Conservation (phyloP, 441 rosid genomes). For the Heliophila coronopifolia region DNA sequence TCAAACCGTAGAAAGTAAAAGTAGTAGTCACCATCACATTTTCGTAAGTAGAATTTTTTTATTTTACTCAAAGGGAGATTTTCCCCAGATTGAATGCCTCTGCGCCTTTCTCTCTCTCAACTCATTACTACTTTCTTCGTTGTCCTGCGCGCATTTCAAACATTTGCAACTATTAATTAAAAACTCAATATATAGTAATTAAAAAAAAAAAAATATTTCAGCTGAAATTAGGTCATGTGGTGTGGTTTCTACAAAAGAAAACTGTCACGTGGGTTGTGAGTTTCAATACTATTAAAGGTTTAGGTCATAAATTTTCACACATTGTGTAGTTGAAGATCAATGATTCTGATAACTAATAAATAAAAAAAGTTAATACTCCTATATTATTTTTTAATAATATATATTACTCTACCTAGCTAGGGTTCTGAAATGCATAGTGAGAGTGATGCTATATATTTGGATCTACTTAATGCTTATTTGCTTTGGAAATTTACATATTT, state of each 20-base stretch:
- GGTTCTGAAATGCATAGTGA: conserved; percentile 20
- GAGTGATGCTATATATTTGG: conserved; percentile 20
- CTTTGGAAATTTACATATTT: conserved; percentile 9
- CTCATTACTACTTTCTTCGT: conserved; percentile 49
- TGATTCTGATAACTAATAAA: no score
- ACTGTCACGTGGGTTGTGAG: conserved; percentile 28
- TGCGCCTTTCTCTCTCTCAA: conserved; percentile 68
- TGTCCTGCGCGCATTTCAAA: conserved; percentile 49
- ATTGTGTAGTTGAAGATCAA: conserved; percentile 33
- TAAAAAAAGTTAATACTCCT: no score
- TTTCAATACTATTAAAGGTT: conserved; percentile 26
- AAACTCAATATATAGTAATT: no score
- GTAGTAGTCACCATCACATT: conserved; percentile 24
- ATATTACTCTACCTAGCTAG: conserved; percentile 13
- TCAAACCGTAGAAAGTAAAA: conserved; percentile 27
- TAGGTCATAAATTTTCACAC: conserved; percentile 38
- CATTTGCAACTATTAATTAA: conserved; percentile 12
- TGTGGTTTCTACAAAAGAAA: conserved; percentile 33
- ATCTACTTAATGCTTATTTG: conserved; percentile 11
- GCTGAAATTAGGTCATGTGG: no score
- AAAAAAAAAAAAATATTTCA: no score
- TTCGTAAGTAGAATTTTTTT: conserved; percentile 11
- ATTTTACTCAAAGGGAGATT: conserved; percentile 49
- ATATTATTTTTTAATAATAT: background rate
- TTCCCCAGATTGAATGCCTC: conserved; percentile 62